phyloP scores from a whole-genome alignment of 345 rosid species.

The Firmiana major region DNA sequence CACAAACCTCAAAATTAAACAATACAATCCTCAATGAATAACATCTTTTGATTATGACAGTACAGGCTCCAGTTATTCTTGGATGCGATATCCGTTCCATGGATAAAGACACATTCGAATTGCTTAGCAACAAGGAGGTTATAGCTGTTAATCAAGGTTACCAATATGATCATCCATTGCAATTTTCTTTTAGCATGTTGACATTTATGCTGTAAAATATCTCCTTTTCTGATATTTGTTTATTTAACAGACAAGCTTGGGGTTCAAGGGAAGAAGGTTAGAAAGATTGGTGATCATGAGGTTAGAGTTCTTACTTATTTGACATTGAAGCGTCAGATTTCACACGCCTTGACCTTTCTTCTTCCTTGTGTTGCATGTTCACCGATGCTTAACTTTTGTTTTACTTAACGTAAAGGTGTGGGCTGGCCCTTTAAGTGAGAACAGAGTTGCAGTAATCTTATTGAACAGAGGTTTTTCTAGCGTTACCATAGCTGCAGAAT shows the following conservation, averaged over 20 bases:
- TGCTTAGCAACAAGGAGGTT: conserved; percentile 33
- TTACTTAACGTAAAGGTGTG: background rate
- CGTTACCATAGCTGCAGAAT: background rate
- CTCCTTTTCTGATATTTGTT: background rate
- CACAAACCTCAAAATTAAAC: conserved; percentile 22
- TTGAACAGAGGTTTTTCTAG: background rate
- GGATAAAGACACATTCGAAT: conserved; percentile 22
- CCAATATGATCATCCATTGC: background rate
- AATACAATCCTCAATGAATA: background rate
- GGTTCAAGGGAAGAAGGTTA: background rate
- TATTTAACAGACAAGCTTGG: background rate
- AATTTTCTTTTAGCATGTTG: background rate
- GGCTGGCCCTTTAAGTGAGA: background rate
- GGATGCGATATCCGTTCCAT: conserved; percentile 25
- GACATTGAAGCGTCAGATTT: background rate
- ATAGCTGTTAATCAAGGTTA: conserved; percentile 44
- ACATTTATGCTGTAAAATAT: background rate
- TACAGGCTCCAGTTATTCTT: conserved; percentile 31
- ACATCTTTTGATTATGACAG: background rate
- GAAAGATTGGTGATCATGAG: background rate
- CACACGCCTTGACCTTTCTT: background rate
- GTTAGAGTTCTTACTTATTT: background rate
- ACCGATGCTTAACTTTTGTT: background rate
- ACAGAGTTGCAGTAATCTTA: background rate
- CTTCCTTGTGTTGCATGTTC: background rate